A percentile compares a stretch with the other conserved stretches of the same genome.
Conservation (phyloP, 495 filamentous ascomycete genomes). For the Cladorrhinum samala region DNA sequence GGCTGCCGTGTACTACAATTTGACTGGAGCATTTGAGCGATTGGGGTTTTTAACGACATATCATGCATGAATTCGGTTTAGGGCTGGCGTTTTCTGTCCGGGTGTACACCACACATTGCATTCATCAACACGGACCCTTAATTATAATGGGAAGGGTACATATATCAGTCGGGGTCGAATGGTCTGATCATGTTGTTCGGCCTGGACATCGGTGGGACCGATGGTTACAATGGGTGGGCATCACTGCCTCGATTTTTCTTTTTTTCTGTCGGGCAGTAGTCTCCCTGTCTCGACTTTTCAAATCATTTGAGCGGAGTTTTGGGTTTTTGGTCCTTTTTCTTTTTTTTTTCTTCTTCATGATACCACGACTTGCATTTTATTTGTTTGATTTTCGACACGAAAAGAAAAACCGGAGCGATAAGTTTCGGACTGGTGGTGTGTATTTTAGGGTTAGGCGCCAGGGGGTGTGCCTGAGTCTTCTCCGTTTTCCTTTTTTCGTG, state of each 20-base stretch:
- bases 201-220: conserved; percentile 24
- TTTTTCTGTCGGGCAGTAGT: background rate
- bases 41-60: conserved; percentile 31
- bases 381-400: background rate
- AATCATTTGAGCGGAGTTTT: background rate
- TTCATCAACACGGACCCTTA: conserved; percentile 21
- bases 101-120: conserved; percentile 15
- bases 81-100: conserved; percentile 31
- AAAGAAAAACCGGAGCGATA: background rate
- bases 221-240: conserved; percentile 32
- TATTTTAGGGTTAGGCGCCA: too few relatives aligned
- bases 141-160: conserved; percentile 6
- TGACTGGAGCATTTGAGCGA: conserved; percentile 34
- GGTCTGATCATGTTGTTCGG: conserved; percentile 21
- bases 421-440: background rate
- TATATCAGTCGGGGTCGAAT: conserved; percentile 16
- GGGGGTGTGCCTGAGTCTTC: too few relatives aligned
- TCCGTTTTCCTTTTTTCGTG: too few relatives aligned
- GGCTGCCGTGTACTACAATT: conserved; percentile 36
- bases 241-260: conserved; percentile 24
- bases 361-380: background rate
- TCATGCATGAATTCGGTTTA: conserved; percentile 37
- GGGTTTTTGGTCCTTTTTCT: background rate
- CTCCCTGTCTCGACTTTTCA: background rate
- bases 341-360: background rate